Percentiles rank a stretch among this genome's conserved stretches.
These are phyloP conservation scores for Picocystis salinarum DNA, from an alignment of 139 green algal genomes.

Conservation along the genomic window DNA sequence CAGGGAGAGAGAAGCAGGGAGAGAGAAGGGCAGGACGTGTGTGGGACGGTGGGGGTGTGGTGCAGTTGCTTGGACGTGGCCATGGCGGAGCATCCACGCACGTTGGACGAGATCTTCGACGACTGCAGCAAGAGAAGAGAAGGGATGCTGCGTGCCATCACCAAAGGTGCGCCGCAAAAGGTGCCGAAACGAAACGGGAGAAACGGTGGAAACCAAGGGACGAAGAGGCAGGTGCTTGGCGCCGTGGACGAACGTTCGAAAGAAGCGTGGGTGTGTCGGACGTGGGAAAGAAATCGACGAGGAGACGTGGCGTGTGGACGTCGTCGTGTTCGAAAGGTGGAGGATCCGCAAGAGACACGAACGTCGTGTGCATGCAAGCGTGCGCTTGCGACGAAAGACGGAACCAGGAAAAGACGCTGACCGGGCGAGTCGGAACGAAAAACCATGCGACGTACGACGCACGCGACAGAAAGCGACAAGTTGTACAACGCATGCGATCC, in stretches of 20 bases:
- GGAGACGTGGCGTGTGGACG: neutral
- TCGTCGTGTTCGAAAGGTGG: neutral
- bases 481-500: slow-evolving; percentile 64
- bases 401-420: neutral
- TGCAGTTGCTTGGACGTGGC: no score
- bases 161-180: neutral
- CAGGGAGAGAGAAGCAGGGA: no score
- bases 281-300: neutral
- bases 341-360: neutral
- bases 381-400: neutral
- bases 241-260: no score
- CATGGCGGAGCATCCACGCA: slow-evolving; percentile 12
- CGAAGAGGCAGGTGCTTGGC: no score
- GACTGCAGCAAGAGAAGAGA: slow-evolving; percentile 5
- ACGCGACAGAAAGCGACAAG: slow-evolving; percentile 3
- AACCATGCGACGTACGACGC: neutral
- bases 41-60: no score
- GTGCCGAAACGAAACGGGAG: no score
- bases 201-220: no score
- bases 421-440: neutral
- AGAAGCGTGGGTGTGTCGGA: neutral
- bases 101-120: slow-evolving; percentile 9
- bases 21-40: no score
- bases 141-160: slow-evolving; percentile 9
- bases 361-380: neutral